Evolutionary conservation across 176 grass and related monocot genomes (phyloP).

Genomic region (Carex scoparia): DNA sequence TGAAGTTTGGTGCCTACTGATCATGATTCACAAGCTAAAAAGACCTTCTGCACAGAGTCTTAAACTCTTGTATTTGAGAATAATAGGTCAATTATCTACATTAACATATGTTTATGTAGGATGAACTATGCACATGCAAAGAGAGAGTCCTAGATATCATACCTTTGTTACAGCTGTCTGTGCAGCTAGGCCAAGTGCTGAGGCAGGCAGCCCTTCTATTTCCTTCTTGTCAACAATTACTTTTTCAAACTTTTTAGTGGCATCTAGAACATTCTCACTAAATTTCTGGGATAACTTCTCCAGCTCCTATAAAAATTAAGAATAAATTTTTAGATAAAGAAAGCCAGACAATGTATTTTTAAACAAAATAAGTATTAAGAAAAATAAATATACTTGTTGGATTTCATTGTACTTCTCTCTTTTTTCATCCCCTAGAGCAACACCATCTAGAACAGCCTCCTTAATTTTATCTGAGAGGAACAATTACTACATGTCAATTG

Average conservation of each 20-base stretch:
- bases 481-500: not conserved
- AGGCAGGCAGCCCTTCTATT: conserved; percentile 72
- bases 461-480: conserved; percentile 64
- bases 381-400: conserved; percentile 49
- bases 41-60: not conserved
- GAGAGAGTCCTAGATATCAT: not conserved
- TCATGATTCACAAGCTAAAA: not conserved
- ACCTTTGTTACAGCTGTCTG: conserved; percentile 83
- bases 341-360: not conserved
- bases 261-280: conserved; percentile 91
- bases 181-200: conserved; percentile 79
- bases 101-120: not conserved
- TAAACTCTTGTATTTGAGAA: not conserved
- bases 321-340: not conserved
- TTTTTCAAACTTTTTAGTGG: conserved; percentile 93
- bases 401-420: conserved; percentile 90
- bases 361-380: not conserved
- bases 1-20: not conserved
- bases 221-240: conserved; percentile 83
- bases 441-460: conserved; percentile 86
- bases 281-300: conserved; percentile 89
- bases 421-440: conserved; percentile 75
- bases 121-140: not conserved
- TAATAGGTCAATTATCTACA: not conserved
- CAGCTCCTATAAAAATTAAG: conserved; percentile 59